Evolutionary conservation across 2,329 filamentous ascomycete species (phyloP).

Genomic region (Plenodomus biglobosus): DNA sequence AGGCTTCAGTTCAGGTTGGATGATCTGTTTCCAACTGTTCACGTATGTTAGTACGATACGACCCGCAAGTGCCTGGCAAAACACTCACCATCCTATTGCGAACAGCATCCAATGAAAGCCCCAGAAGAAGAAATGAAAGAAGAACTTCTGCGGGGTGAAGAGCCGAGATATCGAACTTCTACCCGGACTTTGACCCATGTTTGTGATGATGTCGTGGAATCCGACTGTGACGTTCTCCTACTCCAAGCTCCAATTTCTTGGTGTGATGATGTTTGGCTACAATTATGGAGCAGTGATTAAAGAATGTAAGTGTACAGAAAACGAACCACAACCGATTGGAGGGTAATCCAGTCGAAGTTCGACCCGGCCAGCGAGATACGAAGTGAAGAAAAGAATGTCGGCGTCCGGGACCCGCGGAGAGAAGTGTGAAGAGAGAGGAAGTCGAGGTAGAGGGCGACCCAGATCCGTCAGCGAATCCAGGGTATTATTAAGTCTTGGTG

Average conservation of each 20-base stretch:
- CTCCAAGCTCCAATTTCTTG: conserved; percentile 8
- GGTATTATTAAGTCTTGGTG: conserved; percentile 36
- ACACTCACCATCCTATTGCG: conserved; percentile 75
- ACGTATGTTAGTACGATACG: conserved; percentile 6
- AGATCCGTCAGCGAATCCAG: conserved; percentile 36
- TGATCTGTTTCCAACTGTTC: conserved; percentile 75
- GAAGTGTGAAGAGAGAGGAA: conserved; percentile 29
- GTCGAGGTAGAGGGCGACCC: conserved; percentile 36
- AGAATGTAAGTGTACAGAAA: conserved; percentile 36
- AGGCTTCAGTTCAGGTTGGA: conserved; percentile 67
- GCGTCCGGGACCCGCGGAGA: conserved; percentile 36
- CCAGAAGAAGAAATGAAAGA: conserved; percentile 84
- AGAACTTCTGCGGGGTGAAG: conserved; percentile 68
- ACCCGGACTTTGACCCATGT: conserved; percentile 17
- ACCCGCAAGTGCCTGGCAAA: conserved; percentile 19
- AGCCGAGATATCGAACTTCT: conserved; percentile 18
- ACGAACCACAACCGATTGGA: conserved; percentile 36
- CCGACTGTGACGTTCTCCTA: conserved; percentile 5
- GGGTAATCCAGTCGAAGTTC: conserved; percentile 41
- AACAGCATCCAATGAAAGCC: conserved; percentile 77
- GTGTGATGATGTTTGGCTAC: conserved; percentile 33
- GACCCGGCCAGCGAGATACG: conserved; percentile 48
- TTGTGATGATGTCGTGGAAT: neutral
- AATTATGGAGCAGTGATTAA: conserved; percentile 39
- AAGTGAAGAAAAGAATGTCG: conserved; percentile 45